These are phyloP conservation scores for Penicillium sp. DNA, from an alignment of 2,329 filamentous ascomycete species.

Conservation along the genomic window DNA sequence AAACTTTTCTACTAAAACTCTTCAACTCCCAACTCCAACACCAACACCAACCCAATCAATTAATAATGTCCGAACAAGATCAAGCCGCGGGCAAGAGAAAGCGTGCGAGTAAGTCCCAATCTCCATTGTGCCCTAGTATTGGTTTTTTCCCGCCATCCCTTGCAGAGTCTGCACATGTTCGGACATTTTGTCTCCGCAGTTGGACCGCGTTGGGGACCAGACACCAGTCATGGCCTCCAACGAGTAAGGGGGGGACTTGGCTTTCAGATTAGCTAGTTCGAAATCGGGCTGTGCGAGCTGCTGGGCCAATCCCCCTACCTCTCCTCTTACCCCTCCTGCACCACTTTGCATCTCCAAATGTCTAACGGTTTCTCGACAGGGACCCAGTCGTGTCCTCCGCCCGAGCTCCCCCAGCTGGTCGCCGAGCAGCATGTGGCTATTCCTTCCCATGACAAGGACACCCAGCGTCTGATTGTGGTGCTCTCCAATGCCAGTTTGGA, in stretches of 20 bases:
- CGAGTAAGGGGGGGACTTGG: neutral
- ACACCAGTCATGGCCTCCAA: neutral
- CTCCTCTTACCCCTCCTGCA: slow-evolving; percentile 3
- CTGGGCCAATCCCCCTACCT: neutral
- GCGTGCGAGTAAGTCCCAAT: slow-evolving; percentile 39
- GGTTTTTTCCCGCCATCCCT: slow-evolving; percentile 2
- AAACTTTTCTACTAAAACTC: slow-evolving; percentile 20
- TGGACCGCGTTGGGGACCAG: neutral
- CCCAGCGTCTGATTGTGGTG: slow-evolving; percentile 89
- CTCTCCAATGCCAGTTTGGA: slow-evolving; percentile 96
- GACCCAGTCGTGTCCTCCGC: slow-evolving; percentile 93
- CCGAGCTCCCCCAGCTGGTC: slow-evolving; percentile 84
- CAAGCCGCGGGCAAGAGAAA: slow-evolving; percentile 41
- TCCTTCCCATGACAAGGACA: slow-evolving; percentile 81
- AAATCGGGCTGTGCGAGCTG: neutral
- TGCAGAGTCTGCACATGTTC: neutral
- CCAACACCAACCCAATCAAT: slow-evolving; percentile 7
- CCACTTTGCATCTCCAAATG: slow-evolving; percentile 15
- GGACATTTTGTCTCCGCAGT: neutral
- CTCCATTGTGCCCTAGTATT: neutral
- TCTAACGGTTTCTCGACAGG: slow-evolving; percentile 54
- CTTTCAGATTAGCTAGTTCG: neutral
- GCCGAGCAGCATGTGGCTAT: slow-evolving; percentile 91
- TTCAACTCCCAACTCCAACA: slow-evolving; percentile 12
- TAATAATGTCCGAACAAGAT: slow-evolving; percentile 34